phyloP scores from a whole-genome alignment of 805 yeast genomes.

The Metschnikowia hibisci region DNA sequence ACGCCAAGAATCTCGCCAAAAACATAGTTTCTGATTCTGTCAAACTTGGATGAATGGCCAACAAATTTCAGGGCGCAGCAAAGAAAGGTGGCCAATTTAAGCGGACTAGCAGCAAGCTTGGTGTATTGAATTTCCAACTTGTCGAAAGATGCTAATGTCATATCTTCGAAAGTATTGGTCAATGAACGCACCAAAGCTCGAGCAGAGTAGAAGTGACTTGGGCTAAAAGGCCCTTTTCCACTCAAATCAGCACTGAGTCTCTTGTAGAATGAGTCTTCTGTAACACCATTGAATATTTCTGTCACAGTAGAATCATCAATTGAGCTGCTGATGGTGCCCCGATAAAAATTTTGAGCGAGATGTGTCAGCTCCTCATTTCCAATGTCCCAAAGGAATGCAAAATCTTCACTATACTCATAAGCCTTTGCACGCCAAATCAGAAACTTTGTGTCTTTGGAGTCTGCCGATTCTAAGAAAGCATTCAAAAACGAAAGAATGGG shows the following conservation, averaged over 20 bases:
- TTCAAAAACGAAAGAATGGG: slow-evolving; percentile 17
- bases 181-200: slow-evolving; percentile 28
- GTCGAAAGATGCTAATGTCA: slow-evolving; percentile 20
- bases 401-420: slow-evolving; percentile 1
- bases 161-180: slow-evolving; percentile 24
- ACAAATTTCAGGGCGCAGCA: slow-evolving; percentile 36
- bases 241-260: slow-evolving; percentile 5
- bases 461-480: neutral
- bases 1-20: slow-evolving; percentile 64
- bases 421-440: neutral
- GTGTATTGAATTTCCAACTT: slow-evolving; percentile 31
- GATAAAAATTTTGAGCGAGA: neutral
- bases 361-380: neutral
- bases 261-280: neutral
- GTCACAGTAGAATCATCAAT: neutral
- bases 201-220: slow-evolving; percentile 14
- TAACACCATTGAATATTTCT: slow-evolving; percentile 6
- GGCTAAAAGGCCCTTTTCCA: slow-evolving; percentile 13
- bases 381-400: slow-evolving; percentile 1
- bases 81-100: slow-evolving; percentile 27
- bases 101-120: slow-evolving; percentile 27
- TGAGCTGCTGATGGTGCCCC: neutral
- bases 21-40: slow-evolving; percentile 53
- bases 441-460: neutral
- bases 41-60: slow-evolving; percentile 35